These are phyloP conservation scores for Phoma sp. DNA, from an alignment of 2,329 filamentous ascomycete species.

Conservation along the genomic window DNA sequence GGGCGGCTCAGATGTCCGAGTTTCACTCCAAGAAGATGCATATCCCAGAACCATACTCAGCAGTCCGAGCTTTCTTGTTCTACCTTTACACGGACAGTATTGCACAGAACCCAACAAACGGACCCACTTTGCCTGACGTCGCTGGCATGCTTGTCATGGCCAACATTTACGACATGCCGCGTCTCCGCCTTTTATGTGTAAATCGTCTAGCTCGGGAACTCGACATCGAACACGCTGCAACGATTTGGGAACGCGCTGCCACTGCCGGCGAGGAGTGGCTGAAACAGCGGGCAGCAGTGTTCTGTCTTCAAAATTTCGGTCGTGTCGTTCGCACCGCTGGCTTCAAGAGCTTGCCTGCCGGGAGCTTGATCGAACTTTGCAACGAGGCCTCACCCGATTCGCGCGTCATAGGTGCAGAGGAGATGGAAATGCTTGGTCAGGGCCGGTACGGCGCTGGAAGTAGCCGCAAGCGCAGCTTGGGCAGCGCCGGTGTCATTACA, in stretches of 20 bases:
- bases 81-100: conserved; percentile 98
- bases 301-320: conserved; percentile 94
- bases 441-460: conserved; percentile 49
- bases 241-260: conserved; percentile 93
- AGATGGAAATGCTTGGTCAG: conserved; percentile 69
- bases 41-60: conserved; percentile 92
- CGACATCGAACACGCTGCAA: conserved; percentile 91
- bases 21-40: conserved; percentile 98
- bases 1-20: conserved; percentile 93
- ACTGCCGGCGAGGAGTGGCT: conserved; percentile 94
- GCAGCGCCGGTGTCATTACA: conserved; percentile 45
- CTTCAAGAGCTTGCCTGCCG: conserved; percentile 79
- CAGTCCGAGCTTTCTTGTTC: conserved; percentile 92
- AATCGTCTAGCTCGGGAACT: conserved; percentile 89
- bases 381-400: conserved; percentile 93
- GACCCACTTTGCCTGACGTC: conserved; percentile 75
- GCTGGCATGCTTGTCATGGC: conserved; percentile 96
- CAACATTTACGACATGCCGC: conserved; percentile 96
- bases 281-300: conserved; percentile 82
- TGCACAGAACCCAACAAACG: conserved; percentile 50
- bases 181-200: conserved; percentile 87
- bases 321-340: conserved; percentile 87
- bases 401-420: conserved; percentile 86
- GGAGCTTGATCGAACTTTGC: conserved; percentile 85
- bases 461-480: conserved; percentile 52